phyloP scores from a whole-genome alignment of 2,329 filamentous ascomycete species.

The Monosporascus sp. region DNA sequence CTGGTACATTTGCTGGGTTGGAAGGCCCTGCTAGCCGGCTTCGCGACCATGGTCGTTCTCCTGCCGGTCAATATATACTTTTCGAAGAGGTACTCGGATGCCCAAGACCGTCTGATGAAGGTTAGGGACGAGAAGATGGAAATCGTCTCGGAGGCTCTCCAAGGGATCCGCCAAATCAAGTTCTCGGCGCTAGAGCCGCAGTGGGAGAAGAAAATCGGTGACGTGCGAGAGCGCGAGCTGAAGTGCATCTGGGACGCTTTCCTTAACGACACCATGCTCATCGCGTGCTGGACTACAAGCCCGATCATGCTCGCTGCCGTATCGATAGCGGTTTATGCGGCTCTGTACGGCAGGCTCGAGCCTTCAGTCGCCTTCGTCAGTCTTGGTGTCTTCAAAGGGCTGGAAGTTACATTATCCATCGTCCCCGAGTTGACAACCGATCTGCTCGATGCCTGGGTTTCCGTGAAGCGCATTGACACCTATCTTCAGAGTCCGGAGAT shows the following conservation, averaged over 20 bases:
- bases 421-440: slow-evolving; percentile 70
- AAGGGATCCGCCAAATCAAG: slow-evolving; percentile 80
- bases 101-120: slow-evolving; percentile 69
- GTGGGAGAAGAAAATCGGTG: slow-evolving; percentile 66
- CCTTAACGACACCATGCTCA: slow-evolving; percentile 54
- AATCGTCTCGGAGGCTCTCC: slow-evolving; percentile 69
- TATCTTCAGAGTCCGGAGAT: slow-evolving; percentile 67
- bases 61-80: slow-evolving; percentile 65
- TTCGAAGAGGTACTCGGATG: slow-evolving; percentile 57
- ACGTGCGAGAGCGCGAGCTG: slow-evolving; percentile 62
- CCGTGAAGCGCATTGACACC: slow-evolving; percentile 63
- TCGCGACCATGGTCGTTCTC: slow-evolving; percentile 58
- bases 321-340: slow-evolving; percentile 63
- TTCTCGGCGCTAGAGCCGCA: slow-evolving; percentile 71
- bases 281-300: slow-evolving; percentile 66
- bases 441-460: slow-evolving; percentile 68
- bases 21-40: slow-evolving; percentile 60
- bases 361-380: slow-evolving; percentile 77
- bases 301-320: slow-evolving; percentile 69
- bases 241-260: slow-evolving; percentile 62
- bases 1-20: slow-evolving; percentile 67
- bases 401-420: slow-evolving; percentile 66
- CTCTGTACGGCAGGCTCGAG: slow-evolving; percentile 55
- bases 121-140: slow-evolving; percentile 69
- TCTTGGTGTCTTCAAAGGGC: slow-evolving; percentile 66